Conservation (phyloP, 1,139 yeast genomes). For the Zhuliangozyma blackwelliae region DNA sequence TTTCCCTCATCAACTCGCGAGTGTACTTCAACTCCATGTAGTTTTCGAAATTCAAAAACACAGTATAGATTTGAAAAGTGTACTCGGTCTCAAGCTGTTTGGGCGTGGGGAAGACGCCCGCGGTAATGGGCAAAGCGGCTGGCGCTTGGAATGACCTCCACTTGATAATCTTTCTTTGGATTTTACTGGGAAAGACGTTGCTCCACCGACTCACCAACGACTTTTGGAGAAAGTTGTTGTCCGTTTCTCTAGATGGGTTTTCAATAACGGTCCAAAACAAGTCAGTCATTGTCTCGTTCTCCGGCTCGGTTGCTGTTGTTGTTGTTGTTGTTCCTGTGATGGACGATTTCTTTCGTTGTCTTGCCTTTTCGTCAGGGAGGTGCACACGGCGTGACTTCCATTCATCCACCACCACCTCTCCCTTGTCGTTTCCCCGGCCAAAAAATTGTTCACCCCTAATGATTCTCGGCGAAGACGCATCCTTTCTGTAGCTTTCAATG, state of each 20-base stretch:
- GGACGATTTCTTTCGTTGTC: neutral
- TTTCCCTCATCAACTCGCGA: constrained; percentile 70
- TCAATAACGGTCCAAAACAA: constrained; percentile 62
- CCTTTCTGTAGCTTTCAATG: constrained; percentile 7
- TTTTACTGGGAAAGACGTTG: constrained; percentile 73
- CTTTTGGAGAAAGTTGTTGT: constrained; percentile 36
- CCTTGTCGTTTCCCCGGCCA: too few species aligned
- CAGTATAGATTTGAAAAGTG: constrained; percentile 61
- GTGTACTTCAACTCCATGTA: constrained; percentile 49
- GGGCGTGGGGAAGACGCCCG: constrained; percentile 69
- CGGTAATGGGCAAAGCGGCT: constrained; percentile 81
- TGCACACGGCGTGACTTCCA: too few species aligned
- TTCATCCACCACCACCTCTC: too few species aligned
- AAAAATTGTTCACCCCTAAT: constrained; percentile 10
- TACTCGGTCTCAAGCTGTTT: constrained; percentile 62
- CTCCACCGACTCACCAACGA: constrained; percentile 68
- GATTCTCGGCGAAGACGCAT: constrained; percentile 9
- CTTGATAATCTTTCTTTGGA: constrained; percentile 65
- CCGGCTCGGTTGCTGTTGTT: constrained; percentile 4
- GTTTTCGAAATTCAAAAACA: constrained; percentile 53
- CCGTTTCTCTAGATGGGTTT: constrained; percentile 63
- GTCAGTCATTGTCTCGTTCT: too few species aligned
- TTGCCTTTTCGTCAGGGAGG: neutral
- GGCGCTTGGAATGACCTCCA: constrained; percentile 95
- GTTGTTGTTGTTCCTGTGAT: neutral